Conservation (phyloP, 1,284 basidiomycete species). For the Papiliotrema laurentii region DNA sequence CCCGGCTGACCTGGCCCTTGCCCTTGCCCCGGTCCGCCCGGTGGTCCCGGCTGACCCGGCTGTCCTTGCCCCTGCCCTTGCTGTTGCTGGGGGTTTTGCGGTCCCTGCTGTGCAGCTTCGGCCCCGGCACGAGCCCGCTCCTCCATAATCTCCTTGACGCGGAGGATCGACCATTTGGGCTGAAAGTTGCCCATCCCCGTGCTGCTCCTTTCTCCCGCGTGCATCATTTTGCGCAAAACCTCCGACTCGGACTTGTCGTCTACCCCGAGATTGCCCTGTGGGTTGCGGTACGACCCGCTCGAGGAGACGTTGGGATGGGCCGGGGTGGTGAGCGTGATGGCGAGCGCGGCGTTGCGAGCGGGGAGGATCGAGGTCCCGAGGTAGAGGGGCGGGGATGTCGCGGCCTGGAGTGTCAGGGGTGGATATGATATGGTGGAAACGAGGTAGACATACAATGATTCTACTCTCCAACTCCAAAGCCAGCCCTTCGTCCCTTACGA, state of each 20-base stretch:
- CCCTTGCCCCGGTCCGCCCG: background rate
- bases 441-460: constrained; percentile 38
- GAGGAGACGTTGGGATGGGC: constrained; percentile 34
- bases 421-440: background rate
- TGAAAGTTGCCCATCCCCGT: constrained; percentile 24
- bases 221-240: constrained; percentile 31
- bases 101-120: background rate
- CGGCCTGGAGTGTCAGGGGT: constrained; percentile 31
- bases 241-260: constrained; percentile 21
- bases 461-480: constrained; percentile 46
- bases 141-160: constrained; percentile 27
- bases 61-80: background rate
- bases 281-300: constrained; percentile 31
- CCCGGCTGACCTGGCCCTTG: background rate
- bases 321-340: constrained; percentile 41
- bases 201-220: constrained; percentile 28
- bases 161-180: constrained; percentile 37
- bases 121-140: background rate
- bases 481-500: constrained; percentile 43
- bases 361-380: constrained; percentile 47
- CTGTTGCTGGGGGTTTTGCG: constrained; percentile 3
- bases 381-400: constrained; percentile 47
- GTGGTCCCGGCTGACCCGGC: background rate
- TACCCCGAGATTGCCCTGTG: constrained; percentile 5
- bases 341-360: constrained; percentile 44